A percentile compares a stretch with the other conserved stretches of the same genome.
Conservation (phyloP, 352 stramenopile genomes). For the Globisporangium sylvaticum region DNA sequence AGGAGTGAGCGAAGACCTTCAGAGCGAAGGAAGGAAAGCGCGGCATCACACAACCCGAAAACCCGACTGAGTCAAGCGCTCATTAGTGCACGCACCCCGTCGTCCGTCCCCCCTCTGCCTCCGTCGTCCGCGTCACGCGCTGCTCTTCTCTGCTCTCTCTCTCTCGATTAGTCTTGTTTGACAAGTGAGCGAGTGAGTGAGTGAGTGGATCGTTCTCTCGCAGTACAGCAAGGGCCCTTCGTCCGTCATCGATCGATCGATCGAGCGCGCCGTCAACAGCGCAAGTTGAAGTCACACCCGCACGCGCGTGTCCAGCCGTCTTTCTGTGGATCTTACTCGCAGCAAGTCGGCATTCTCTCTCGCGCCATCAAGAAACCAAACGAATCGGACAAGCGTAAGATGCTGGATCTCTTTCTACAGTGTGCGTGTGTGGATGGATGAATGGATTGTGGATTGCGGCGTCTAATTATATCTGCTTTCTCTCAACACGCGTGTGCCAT, state of each 20-base stretch:
- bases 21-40: neutral
- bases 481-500: neutral
- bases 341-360: constrained; percentile 1
- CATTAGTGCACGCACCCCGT: constrained; percentile 11
- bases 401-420: neutral
- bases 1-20: neutral
- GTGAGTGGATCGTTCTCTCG: constrained; percentile 3
- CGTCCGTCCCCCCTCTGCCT: neutral
- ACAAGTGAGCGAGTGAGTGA: neutral
- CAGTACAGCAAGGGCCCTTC: neutral
- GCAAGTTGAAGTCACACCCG: neutral
- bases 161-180: neutral
- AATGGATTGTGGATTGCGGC: neutral
- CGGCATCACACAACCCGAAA: constrained; percentile 8
- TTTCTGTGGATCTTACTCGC: constrained; percentile 1
- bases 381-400: neutral
- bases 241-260: neutral
- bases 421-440: constrained; percentile 1
- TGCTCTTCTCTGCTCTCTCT: neutral
- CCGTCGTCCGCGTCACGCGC: neutral
- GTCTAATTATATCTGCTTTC: constrained; percentile 4
- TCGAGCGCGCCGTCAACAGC: neutral
- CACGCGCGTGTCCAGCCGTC: neutral
- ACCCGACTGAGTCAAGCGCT: constrained; percentile 13
- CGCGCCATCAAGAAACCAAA: neutral